A percentile compares a stretch with the other conserved stretches of the same genome.
Evolutionary conservation across 306 rosid species (phyloP).

Genomic region (Rosa lucieae): DNA sequence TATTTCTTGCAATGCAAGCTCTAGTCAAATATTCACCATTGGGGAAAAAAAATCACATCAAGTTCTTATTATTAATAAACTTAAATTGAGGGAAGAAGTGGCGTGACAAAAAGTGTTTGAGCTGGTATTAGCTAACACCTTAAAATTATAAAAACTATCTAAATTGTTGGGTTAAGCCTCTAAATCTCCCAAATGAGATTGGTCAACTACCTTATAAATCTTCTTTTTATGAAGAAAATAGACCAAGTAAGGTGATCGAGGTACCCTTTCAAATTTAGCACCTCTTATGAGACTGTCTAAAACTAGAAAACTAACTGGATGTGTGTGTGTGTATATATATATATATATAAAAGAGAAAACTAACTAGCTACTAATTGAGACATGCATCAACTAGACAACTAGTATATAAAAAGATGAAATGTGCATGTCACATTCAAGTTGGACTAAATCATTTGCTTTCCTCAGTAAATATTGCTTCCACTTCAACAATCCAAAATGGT

Average conservation of each 20-base stretch:
- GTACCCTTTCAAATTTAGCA: neutral
- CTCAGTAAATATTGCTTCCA: neutral
- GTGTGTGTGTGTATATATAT: too few relatives aligned
- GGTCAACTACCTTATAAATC: neutral
- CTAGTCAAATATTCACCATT: too few relatives aligned
- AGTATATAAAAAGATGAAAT: neutral
- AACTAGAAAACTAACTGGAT: neutral
- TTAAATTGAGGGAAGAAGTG: too few relatives aligned
- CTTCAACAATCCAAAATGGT: neutral
- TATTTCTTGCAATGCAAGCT: too few relatives aligned
- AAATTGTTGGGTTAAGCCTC: neutral
- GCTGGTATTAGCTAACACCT: neutral
- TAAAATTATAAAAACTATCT: too few relatives aligned
- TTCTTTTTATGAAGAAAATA: neutral
- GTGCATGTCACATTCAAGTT: neutral
- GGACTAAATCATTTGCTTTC: neutral
- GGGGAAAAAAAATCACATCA: too few relatives aligned
- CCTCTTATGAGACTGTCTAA: neutral
- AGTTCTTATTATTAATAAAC: too few relatives aligned
- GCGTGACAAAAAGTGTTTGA: too few relatives aligned
- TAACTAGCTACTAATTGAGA: neutral
- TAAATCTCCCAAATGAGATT: neutral
- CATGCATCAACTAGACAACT: neutral
- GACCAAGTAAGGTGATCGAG: neutral
- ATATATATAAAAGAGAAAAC: neutral